Base-by-base conservation (phyloP, 179 eudicot genomes). In the Heliamphora pulchella region DNA sequence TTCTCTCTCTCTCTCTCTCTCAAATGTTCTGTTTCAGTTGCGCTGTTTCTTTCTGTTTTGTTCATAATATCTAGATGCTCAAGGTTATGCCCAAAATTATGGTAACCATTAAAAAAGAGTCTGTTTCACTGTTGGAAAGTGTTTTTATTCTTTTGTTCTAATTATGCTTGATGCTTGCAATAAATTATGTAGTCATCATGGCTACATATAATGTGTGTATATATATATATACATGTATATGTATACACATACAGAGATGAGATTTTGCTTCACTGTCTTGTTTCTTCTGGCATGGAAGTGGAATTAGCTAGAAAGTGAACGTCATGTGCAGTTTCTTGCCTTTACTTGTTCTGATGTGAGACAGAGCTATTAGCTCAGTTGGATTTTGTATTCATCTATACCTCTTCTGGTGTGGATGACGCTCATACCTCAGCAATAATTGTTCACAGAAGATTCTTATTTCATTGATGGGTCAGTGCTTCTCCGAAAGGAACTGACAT, bases 21-120 rank as follows among this genome's bases (percentile, higher is more conserved):
- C 15, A 4, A 14, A 1, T 47, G 2, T 71, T 10, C 1, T 4
- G 47, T 80, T 22, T 71, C 20, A 51, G 64, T 20, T 31, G 9
- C 22, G 31, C 55, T 41, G 69, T 67, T 57, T 81, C 71, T 46
- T 13, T 54, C 31, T 63, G 43, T 80, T 62, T 46, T 46, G 59
- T 46, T 61, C 44, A 5, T 8, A 46, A 20, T 80, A 22, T 43
- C 67, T 75, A 15, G 50, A 17, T 55, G 67, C 75, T 65, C 47
- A 59, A 59, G 78, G 50, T 75, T 58, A 63, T 61, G 50, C 46
- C 22, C 70, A 22, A 65, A 62, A 22, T 71, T 62, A 10, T 58
- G 69, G 43, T 51, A 48, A 11, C 55, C 4, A 39, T 20, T 18
- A 11, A 50, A 41, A 58, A 44, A 50, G 22, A 31, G 39, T 31